phyloP scores from a whole-genome alignment of 768 basidiomycete genomes.

The Tylopilus intermedius region DNA sequence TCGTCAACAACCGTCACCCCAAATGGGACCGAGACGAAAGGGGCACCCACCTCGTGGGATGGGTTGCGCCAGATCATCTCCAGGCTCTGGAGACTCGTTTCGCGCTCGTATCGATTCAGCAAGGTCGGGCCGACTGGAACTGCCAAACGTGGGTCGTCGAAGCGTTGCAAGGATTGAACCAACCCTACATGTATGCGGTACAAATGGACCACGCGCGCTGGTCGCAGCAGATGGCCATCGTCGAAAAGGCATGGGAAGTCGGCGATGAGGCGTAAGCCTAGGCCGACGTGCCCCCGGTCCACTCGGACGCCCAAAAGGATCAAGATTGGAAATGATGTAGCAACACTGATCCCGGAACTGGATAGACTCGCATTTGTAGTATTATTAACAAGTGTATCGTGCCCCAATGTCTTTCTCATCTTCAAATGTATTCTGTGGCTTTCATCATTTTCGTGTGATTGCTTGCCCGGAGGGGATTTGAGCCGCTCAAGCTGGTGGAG shows the following conservation, averaged over 20 bases:
- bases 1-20: constrained; percentile 12
- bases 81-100: constrained; percentile 5
- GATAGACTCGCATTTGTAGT: background rate
- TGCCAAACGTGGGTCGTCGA: constrained; percentile 22
- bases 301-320: background rate
- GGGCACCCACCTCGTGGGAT: constrained; percentile 12
- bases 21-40: constrained; percentile 13
- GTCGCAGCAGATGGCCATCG: constrained; percentile 13
- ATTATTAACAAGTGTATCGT: background rate
- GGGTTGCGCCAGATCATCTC: constrained; percentile 5
- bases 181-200: constrained; percentile 13
- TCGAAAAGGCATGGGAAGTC: constrained; percentile 15
- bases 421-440: background rate
- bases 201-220: constrained; percentile 12
- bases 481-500: too few relatives aligned
- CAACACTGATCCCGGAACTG: background rate
- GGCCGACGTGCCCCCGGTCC: background rate
- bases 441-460: background rate
- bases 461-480: too few relatives aligned
- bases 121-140: constrained; percentile 13
- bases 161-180: constrained; percentile 11
- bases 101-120: constrained; percentile 11
- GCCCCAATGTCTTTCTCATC: background rate
- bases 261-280: constrained; percentile 9
- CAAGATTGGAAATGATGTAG: background rate